These are phyloP conservation scores for Conidiobolus incongruus DNA, from an alignment of 371 early-diverging fungal genomes.

Conservation along the genomic window DNA sequence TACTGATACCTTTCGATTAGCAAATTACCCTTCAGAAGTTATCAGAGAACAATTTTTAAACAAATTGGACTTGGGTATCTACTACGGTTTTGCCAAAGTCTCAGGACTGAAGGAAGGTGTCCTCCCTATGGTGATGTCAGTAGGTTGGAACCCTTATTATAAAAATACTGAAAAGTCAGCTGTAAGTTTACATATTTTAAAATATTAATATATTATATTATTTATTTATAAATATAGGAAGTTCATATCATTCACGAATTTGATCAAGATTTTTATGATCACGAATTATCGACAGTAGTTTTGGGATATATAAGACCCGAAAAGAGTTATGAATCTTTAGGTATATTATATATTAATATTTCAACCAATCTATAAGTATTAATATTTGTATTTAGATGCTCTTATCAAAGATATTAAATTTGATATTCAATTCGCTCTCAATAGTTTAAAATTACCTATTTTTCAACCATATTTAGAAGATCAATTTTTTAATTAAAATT, in stretches of 20 bases:
- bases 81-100: constrained; percentile 85
- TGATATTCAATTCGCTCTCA: constrained; percentile 63
- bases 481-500: too few relatives aligned
- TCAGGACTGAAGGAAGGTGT: constrained; percentile 19
- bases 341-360: constrained; percentile 14
- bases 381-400: constrained; percentile 37
- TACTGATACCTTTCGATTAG: background rate
- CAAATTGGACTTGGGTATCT: constrained; percentile 63
- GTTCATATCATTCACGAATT: constrained; percentile 85
- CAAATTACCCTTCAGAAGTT: constrained; percentile 23
- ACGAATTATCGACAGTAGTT: constrained; percentile 55
- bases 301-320: constrained; percentile 80
- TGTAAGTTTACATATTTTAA: constrained; percentile 15
- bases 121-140: constrained; percentile 92
- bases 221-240: constrained; percentile 25
- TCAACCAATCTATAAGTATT: background rate
- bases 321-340: constrained; percentile 60
- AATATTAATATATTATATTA: background rate
- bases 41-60: constrained; percentile 38
- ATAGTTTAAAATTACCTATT: constrained; percentile 30
- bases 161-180: constrained; percentile 89
- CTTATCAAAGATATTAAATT: constrained; percentile 76
- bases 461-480: too few relatives aligned
- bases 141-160: constrained; percentile 97
- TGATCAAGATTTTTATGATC: constrained; percentile 73